Conservation (phyloP, 1,139 yeast species). For the Protomyces lactucae-debilis region DNA sequence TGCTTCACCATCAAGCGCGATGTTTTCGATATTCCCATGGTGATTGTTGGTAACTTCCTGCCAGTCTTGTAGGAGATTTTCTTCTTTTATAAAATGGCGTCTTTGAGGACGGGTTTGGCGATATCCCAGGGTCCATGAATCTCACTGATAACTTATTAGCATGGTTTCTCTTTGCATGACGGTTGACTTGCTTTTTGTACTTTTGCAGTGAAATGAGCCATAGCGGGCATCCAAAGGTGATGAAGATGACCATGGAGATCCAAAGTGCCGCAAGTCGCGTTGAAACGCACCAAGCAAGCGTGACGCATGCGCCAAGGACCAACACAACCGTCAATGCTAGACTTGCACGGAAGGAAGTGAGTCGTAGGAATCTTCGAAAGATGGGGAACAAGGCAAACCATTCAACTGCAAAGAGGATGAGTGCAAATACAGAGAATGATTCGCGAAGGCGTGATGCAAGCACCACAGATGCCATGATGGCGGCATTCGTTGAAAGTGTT, state of each 20-base stretch:
- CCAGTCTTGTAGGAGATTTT: conserved; percentile 5
- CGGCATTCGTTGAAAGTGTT: conserved; percentile 73
- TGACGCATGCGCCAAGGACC: conserved; percentile 18
- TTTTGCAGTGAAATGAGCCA: conserved; percentile 68
- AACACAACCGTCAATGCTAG: conserved; percentile 25
- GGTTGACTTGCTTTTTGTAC: conserved; percentile 53
- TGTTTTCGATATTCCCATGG: conserved; percentile 89
- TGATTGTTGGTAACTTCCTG: conserved; percentile 71
- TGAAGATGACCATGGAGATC: conserved; percentile 47
- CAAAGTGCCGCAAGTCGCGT: conserved; percentile 42
- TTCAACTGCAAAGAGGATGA: conserved; percentile 67
- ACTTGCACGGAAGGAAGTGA: conserved; percentile 16
- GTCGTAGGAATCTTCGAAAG: conserved; percentile 54
- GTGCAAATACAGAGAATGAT: conserved; percentile 74
- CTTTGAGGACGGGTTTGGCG: conserved; percentile 55
- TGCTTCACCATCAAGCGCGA: conserved; percentile 90
- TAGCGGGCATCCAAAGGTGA: conserved; percentile 59
- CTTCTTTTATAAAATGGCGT: background rate
- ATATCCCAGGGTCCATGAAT: conserved; percentile 94
- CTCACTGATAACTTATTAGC: conserved; percentile 42
- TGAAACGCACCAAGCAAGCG: conserved; percentile 22
- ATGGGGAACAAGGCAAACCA: conserved; percentile 68
- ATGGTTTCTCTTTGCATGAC: background rate
- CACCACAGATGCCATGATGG: conserved; percentile 82
- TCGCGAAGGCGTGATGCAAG: conserved; percentile 76